Base-by-base conservation (phyloP, 768 basidiomycete species). In the Thelephora aurantiotincta region DNA sequence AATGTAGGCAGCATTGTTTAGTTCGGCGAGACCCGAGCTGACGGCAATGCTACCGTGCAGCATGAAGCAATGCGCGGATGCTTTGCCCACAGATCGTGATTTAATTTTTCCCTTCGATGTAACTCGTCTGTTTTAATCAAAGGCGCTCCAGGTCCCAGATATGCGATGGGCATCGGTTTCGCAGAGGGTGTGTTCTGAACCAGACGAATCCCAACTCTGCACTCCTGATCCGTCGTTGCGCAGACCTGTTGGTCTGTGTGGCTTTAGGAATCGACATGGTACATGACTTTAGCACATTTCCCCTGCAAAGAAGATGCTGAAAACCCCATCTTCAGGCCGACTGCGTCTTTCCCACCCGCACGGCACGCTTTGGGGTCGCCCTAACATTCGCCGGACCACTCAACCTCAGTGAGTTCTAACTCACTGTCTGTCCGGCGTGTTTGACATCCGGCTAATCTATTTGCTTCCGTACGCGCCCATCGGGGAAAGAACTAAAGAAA, bases 181-280 rank as follows among this genome's bases (percentile, higher is more conserved):
- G 88, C 89, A 23, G 90, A 93, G 76, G 87, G 86, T 86, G 51
- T 34, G 52, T 16, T 4, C 6, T 41, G 9, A 41, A 22, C 20
- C n/a, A 35, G 44, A 3, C 45, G 9, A n/a, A 19, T 49, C 9
- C 2, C 35, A n/a, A 11, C 22, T 41, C 22, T 13, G 5, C 34
- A 33, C 13, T 12, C 35, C 14, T 16, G 2, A 19, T 6, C 19
- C 5, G 16, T 44, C 42, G 13, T 4, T 23, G 37, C 18, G 33
- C 51, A 87, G 90, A 94, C 67, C 70, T 94, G 12, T 66, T 94
- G 35, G 89, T 93, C 12, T 92, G 91, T 55, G 80, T 90, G 18
- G 90, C 90, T 4, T 68, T 94, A n/a, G 90, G 90, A 12, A 74
- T 93, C 26, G 90, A 94, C 57, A 93, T 94, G 88, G 89, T 85